A percentile compares a stretch with the other conserved stretches of the same genome.
phyloP scores from a whole-genome alignment of 2,329 filamentous ascomycete genomes.

The Talaromyces marneffei region DNA sequence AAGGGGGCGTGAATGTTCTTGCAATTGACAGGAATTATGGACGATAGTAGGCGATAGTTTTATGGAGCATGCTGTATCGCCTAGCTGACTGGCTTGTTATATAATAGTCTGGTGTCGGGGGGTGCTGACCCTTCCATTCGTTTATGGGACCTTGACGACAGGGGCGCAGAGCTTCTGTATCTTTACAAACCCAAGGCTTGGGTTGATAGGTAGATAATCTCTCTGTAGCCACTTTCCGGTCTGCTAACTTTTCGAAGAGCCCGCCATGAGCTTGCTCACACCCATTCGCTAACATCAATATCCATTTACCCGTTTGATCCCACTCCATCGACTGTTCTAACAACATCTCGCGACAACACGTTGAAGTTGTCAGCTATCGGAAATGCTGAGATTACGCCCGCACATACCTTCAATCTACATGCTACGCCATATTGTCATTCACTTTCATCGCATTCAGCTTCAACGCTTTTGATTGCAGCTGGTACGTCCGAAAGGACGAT shows the following conservation, averaged over 20 bases:
- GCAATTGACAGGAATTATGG: constrained; percentile 79
- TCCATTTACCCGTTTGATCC: constrained; percentile 47
- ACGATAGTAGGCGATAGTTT: constrained; percentile 50
- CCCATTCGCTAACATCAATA: constrained; percentile 42
- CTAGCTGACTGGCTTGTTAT: neutral
- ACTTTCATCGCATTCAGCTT: constrained; percentile 62
- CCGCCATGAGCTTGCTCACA: constrained; percentile 36
- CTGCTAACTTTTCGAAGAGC: constrained; percentile 46
- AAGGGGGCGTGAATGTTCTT: constrained; percentile 70
- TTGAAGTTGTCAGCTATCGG: constrained; percentile 40
- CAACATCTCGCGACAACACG: constrained; percentile 42
- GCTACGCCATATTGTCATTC: constrained; percentile 58
- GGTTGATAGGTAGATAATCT: constrained; percentile 27
- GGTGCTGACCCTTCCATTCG: constrained; percentile 79
- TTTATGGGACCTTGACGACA: constrained; percentile 76
- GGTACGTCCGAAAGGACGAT: constrained; percentile 81
- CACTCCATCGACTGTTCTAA: constrained; percentile 41
- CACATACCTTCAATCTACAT: constrained; percentile 43
- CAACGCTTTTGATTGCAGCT: constrained; percentile 72
- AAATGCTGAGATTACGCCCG: constrained; percentile 35
- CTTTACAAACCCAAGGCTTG: constrained; percentile 48
- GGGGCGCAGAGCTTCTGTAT: constrained; percentile 46
- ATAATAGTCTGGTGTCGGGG: constrained; percentile 66
- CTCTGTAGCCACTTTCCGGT: constrained; percentile 5
- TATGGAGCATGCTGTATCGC: constrained; percentile 19